Evolutionary conservation across 2,329 filamentous ascomycete species (phyloP), one percentile per base, ranked within the genome.

Genomic region (Zopfia rhizophila): DNA sequence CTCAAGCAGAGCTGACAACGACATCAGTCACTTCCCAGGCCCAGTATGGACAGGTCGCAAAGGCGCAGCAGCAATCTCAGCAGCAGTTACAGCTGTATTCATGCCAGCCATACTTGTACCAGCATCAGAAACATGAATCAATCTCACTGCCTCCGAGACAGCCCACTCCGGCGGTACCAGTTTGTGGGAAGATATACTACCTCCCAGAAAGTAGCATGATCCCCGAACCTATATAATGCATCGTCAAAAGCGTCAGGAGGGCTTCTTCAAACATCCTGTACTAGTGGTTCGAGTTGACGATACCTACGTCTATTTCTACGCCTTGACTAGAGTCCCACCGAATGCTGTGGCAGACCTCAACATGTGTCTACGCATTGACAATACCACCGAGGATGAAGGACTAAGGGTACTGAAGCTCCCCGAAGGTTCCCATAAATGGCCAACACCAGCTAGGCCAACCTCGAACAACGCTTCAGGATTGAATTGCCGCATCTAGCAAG

Each of bases 231-330:
- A 55, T 1, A 38, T 58, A 3, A 51, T 61, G 8, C 47, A 53
- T 21, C 17, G 8, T 5, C 56, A 63, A 24, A 56, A 56, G 36
- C 31, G 37, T 11, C 50, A 60, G 21, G 13, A 27, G 12, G 51
- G 58, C 7, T 61, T 59, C 43, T 61, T 56, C 46, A 30, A 33
- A n/a, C 56, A 63, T 21, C 56, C 55, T 2, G 31, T 56, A 1
- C 45, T 63, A 12, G 31, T 58, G n/a, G 29, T 50, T 12, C 33
- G 30, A 3, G 32, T 51, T 10, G 53, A 58, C 10, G 7, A n/a
- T 13, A 3, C 2, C 19, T 16, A 30, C 37, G 47, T 35, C 4
- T 28, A 51, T 38, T 61, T 63, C 48, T 60, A 55, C 22, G 38
- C 53, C 2, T 31, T 58, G 23, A 60, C 58, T 1, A 47, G 42